Evolutionary conservation across 768 basidiomycete species (phyloP).

Genomic region (Suillus weaverae): DNA sequence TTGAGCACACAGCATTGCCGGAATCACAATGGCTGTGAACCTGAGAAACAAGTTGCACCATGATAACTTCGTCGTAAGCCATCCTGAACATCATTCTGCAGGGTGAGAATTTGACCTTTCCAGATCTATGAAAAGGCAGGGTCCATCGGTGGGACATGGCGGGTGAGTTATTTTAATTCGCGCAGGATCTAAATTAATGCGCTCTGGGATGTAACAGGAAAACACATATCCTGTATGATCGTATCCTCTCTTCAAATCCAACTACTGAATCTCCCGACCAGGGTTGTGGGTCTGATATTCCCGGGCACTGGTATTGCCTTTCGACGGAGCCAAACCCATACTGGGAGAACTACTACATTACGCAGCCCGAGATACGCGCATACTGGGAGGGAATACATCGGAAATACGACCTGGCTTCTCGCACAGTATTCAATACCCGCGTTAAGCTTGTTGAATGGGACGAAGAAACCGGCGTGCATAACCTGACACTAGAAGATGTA

Average conservation of each 20-base stretch:
- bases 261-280: not conserved
- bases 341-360: constrained; percentile 48
- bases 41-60: constrained; percentile 44
- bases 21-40: constrained; percentile 49
- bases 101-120: not conserved
- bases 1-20: constrained; percentile 38
- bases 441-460: constrained; percentile 50
- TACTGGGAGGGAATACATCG: constrained; percentile 52
- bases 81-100: constrained; percentile 4
- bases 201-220: constrained; percentile 34
- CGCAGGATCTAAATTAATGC: not conserved
- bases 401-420: constrained; percentile 40
- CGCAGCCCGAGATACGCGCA: constrained; percentile 49
- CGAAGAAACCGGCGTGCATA: constrained; percentile 41
- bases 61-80: constrained; percentile 48
- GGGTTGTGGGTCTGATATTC: constrained; percentile 58
- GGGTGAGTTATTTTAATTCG: constrained; percentile 37
- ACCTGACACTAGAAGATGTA: constrained; percentile 38
- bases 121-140: constrained; percentile 54
- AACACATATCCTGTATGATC: constrained; percentile 51
- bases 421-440: constrained; percentile 42
- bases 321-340: constrained; percentile 54
- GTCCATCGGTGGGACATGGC: constrained; percentile 56
- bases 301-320: constrained; percentile 55
- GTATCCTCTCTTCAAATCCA: not conserved